Evolutionary conservation across 306 rosid genomes (phyloP), one percentile per base, ranked within the genome.

Genomic region (Begonia masoniana): DNA sequence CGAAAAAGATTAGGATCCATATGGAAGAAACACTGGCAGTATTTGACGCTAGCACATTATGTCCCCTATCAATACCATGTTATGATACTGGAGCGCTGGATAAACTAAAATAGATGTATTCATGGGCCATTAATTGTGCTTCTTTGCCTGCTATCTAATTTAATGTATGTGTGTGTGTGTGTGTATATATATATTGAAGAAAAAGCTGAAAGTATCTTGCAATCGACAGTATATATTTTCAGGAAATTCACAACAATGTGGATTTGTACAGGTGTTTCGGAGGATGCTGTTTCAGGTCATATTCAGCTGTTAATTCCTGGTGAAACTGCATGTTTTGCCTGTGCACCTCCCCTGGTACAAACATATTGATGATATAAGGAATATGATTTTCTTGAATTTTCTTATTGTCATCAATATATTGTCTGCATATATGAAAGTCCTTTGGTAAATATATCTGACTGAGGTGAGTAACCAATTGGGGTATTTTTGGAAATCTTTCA

Each of bases 281-380:
- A 86, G 82, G 96, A 91, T 65, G 96, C 95, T 36, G 99, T 91
- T 67, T 91, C 99, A 47, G 94, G 99, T 64, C 96, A 86, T 70
- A 91, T 91, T 75, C 99, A 91, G 76, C 61, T 91, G 71, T 71
- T 91, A 54, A 72, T 91, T 52, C 99, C 96, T 35, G 96, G 99
- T 54, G 99, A 91, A 77, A 86, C 84, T 63, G 99, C 96, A 50
- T 91, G 99, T 79, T 91, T 91, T 79, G 99, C 99, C 52, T 86
- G 99, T 63, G 96, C 99, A 56, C 96, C 99, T 61, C 97, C 97
- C 72, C 67, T 91, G 85, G 99, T 91, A 76, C 48, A 82, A 21
- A 16, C 46, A 11, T 50, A 51, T 47, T 41, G 43, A 43, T 41
- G 43, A 43, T 14, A 12, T 61, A 23, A 65, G 51, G n/a, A 41